These are phyloP conservation scores for Arabidopsis suecica DNA, from an alignment of 345 rosid species.

Conservation along the genomic window DNA sequence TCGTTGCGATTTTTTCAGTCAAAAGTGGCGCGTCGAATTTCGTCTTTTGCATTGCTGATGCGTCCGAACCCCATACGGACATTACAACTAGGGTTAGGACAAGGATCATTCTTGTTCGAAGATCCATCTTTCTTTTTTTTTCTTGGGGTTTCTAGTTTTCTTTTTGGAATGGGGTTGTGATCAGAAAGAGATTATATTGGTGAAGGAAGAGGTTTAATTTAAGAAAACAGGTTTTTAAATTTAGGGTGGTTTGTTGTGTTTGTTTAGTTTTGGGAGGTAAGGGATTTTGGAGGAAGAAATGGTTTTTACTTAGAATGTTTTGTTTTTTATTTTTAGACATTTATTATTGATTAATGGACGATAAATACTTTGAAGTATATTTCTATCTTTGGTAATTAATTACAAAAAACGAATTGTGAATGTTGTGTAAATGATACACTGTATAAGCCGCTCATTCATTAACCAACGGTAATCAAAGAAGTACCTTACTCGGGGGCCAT, in stretches of 20 bases:
- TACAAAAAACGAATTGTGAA: neutral
- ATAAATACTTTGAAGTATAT: slow-evolving; percentile 19
- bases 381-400: slow-evolving; percentile 39
- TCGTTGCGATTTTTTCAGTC: slow-evolving; percentile 70
- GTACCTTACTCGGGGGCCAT: neutral
- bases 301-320: slow-evolving; percentile 13
- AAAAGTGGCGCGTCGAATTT: slow-evolving; percentile 66
- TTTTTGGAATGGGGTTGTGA: slow-evolving; percentile 18
- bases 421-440: slow-evolving; percentile 7
- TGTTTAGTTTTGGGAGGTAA: slow-evolving; percentile 41
- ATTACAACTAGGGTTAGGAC: slow-evolving; percentile 33
- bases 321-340: slow-evolving; percentile 31
- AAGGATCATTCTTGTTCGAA: slow-evolving; percentile 34
- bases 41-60: slow-evolving; percentile 36
- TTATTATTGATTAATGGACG: slow-evolving; percentile 30
- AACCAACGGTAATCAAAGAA: neutral
- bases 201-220: slow-evolving; percentile 41
- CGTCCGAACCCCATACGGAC: slow-evolving; percentile 38
- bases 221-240: slow-evolving; percentile 36
- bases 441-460: slow-evolving; percentile 13
- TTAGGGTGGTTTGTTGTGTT: slow-evolving; percentile 39
- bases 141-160: slow-evolving; percentile 28
- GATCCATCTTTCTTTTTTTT: slow-evolving; percentile 3
- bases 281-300: slow-evolving; percentile 33
- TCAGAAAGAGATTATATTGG: slow-evolving; percentile 40